Base-by-base conservation (phyloP, 306 rosid genomes). In the Cucurbita argyrosperma region DNA sequence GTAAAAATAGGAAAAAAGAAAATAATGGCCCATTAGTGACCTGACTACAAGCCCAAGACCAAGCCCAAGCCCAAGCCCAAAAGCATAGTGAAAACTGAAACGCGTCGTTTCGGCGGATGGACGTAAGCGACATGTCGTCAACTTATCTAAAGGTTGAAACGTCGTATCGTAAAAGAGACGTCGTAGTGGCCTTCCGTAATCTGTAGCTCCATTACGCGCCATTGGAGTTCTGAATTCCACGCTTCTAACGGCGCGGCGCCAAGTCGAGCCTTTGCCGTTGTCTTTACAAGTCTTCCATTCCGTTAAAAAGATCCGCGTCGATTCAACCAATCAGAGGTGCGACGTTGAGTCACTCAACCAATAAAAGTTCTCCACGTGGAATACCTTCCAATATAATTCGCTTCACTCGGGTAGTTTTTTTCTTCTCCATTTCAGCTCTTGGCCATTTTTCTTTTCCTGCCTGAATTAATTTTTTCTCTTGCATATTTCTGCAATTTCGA, bases 321-420 rank as follows among this genome's bases (percentile, higher is more conserved):
- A 23, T n/a, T 8, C 80, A 76, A 72, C 97, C 97, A 94, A 94
- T 94, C 18, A 84, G 82, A 57, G 81, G 7, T 63, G 57, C 14
- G 18, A 19, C 7, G 8, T 54, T 3, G 72, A 43, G 82, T 89
- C 80, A 68, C 13, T 10, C 0, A 0, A 0, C 95, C 95, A 91
- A 87, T 89, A 4, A 74, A 0, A 79, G 2, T 0, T 13, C 0
- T 61, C 97, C 99, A 90, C 96, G 90, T 91, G 88, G 76, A 45
- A n/a, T 60, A 11, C 82, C 75, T 5, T 45, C 4, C 58, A 30
- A 49, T 23, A 47, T 12, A 78, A 82, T 86, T 83, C 60, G 72
- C 77, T 13, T 60, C 19, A 50, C 40, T 37, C 3, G 42, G 79
- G 76, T 64, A 69, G 78, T 76, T 76, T 13, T 19, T 57, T 43